A percentile compares a stretch with the other conserved stretches of the same genome.
Conservation (phyloP, 768 basidiomycete genomes). For the Leccinum arenicola region DNA sequence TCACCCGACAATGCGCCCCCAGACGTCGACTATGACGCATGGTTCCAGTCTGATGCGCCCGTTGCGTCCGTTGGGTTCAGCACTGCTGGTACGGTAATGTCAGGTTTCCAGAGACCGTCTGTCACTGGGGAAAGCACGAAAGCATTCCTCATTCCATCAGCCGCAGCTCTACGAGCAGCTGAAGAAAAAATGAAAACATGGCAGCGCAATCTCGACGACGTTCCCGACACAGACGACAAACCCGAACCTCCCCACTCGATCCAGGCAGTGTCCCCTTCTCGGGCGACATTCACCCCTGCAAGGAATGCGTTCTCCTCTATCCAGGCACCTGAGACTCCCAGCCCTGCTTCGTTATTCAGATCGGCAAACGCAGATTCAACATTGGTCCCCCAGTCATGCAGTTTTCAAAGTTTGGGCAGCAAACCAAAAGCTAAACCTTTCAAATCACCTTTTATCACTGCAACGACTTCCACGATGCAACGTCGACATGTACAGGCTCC, state of each 20-base stretch:
- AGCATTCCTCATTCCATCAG: constrained; percentile 50
- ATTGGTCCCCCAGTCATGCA: constrained; percentile 13
- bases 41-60: constrained; percentile 44
- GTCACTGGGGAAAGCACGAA: constrained; percentile 4
- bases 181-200: constrained; percentile 49
- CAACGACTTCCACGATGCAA: constrained; percentile 6
- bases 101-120: constrained; percentile 21
- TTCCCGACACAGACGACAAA: constrained; percentile 21
- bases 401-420: constrained; percentile 6
- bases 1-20: constrained; percentile 39
- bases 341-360: constrained; percentile 30
- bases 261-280: constrained; percentile 16
- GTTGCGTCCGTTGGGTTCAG: constrained; percentile 36
- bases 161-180: constrained; percentile 52
- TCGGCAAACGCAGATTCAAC: constrained; percentile 22
- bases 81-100: constrained; percentile 29
- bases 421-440: constrained; percentile 38
- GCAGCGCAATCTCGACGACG: constrained; percentile 38
- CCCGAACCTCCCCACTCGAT: constrained; percentile 2
- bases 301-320: constrained; percentile 34
- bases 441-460: constrained; percentile 42
- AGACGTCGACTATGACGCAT: constrained; percentile 44
- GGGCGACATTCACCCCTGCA: constrained; percentile 37
- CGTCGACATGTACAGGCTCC: constrained; percentile 27
- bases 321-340: constrained; percentile 38